Evolutionary conservation across 2,329 filamentous ascomycete species (phyloP), one percentile per base, ranked within the genome.

Genomic region (Triangularia setosa): DNA sequence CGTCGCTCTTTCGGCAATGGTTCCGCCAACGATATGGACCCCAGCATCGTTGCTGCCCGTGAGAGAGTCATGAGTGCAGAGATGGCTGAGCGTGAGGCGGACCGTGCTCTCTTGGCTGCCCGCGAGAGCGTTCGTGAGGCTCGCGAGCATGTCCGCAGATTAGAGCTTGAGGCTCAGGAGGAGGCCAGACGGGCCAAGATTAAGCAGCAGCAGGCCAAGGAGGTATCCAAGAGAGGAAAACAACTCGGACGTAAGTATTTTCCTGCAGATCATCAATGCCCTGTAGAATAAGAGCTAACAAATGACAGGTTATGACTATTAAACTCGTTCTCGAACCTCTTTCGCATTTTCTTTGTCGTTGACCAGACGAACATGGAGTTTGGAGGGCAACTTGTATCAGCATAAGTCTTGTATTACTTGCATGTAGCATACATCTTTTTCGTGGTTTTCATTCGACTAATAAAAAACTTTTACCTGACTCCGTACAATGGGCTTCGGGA

Each of bases 181-280:
- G 86, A 89, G 72, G 84, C 87, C 1, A 78, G 87, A 23, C 75
- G 83, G 52, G 88, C 88, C 1, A 88, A 86, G 81, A 84, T 90
- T 60, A 90, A 91, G 83, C 83, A 88, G 75, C 80, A 81, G 60
- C 85, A 90, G 72, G 88, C 87, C 1, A 82, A 80, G 69, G 84
- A 86, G 71, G 82, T 90, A 28, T 87, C 84, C 5, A 90, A 89
- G 84, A 80, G 87, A 60, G 87, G 86, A n/a, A 87, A 87, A 75
- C 82, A 84, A n/a, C 83, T 90, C 64, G 88, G 88, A 63, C 84
- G 87, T 89, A 80, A 78, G 84, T 86, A 24, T 18, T 16, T 33
- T 40, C 14, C 16, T n/a, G 4, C 7, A 48, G 40, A 16, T 1
- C n/a, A 11, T 21, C 40, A 12, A 9, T n/a, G n/a, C 2, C n/a